Conservation (phyloP, 306 rosid species). For the Arachis stenosperma region DNA sequence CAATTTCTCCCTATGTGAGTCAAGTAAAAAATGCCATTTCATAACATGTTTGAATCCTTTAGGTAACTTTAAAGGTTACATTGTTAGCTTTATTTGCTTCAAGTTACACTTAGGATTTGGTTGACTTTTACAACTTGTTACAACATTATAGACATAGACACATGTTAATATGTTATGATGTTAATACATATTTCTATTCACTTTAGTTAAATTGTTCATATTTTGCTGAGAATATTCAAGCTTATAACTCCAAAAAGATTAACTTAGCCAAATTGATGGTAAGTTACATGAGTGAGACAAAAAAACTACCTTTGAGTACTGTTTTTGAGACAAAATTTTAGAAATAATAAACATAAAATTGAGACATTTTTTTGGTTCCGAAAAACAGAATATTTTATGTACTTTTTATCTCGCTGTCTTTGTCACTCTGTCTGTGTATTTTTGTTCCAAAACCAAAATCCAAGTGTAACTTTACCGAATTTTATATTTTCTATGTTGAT, state of each 20-base stretch:
- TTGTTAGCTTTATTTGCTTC: not conserved
- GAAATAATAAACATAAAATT: too few species aligned
- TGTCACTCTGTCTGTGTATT: too few species aligned
- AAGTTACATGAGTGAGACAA: conserved; percentile 41
- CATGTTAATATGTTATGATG: not conserved
- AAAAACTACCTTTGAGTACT: not conserved
- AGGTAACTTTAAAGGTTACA: not conserved
- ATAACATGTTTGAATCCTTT: too few species aligned
- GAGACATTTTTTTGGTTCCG: too few species aligned
- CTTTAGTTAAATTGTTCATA: conserved; percentile 16
- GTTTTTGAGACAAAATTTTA: too few species aligned
- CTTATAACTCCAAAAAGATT: conserved; percentile 41
- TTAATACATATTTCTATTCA: not conserved
- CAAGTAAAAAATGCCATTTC: not conserved
- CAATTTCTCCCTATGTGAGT: conserved; percentile 60
- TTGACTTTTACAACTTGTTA: not conserved
- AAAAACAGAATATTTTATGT: too few species aligned
- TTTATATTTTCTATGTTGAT: conserved; percentile 31
- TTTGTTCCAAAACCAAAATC: too few species aligned
- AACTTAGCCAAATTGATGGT: conserved; percentile 42
- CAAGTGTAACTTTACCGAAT: not conserved
- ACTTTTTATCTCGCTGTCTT: too few species aligned
- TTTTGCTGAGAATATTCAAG: conserved; percentile 45
- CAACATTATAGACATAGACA: not conserved
- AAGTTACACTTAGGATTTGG: not conserved